Evolutionary conservation across 2,329 filamentous ascomycete species (phyloP), one percentile per base, ranked within the genome.

Genomic region (Fusarium agapanthi): DNA sequence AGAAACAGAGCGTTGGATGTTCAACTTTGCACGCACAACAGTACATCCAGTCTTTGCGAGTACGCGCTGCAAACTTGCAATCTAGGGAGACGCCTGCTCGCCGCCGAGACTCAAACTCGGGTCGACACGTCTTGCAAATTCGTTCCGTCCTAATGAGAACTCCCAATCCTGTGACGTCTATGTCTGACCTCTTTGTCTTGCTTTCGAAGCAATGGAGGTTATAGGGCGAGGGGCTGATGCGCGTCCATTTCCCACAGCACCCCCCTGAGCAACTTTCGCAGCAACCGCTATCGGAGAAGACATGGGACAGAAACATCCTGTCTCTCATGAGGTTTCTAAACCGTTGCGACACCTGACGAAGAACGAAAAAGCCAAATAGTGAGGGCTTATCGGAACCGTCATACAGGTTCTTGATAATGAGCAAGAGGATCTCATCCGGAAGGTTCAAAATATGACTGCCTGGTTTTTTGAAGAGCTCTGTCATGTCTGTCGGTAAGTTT

Each of bases 111-210:
- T 14, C 12, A 50, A 50, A 24, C 30, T 24, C 47, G 9, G 26
- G 44, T 8, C 9, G 44, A 5, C 44, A 47, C 14, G 3, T 12
- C 3, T 30, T n/a, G 13, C 26, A 47, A 30, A 47, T 47, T 3
- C 44, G 20, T 6, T 30, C 20, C 10, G 0, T 12, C 20, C 14
- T 16, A 0, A 30, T 12, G 6, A 47, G 44, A 30, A 0, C 4
- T 16, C 26, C 26, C 2, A 47, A 20, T 11, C 44, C 44, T 16
- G 0, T 0, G 18, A 45, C 5, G 18, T 28, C 43, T 20, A 14
- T 14, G 18, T 8, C 9, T 3, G 5, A 8, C 18, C 2, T 28
- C 10, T 3, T 1, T 45, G 11, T 15, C 26, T 22, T 45, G 12
- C 1, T 7, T 15, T 30, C 9, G 44, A 47, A 47, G 26, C 44